Base-by-base conservation (phyloP, 495 filamentous ascomycete species). In the Aspergillus saccharolyticus region DNA sequence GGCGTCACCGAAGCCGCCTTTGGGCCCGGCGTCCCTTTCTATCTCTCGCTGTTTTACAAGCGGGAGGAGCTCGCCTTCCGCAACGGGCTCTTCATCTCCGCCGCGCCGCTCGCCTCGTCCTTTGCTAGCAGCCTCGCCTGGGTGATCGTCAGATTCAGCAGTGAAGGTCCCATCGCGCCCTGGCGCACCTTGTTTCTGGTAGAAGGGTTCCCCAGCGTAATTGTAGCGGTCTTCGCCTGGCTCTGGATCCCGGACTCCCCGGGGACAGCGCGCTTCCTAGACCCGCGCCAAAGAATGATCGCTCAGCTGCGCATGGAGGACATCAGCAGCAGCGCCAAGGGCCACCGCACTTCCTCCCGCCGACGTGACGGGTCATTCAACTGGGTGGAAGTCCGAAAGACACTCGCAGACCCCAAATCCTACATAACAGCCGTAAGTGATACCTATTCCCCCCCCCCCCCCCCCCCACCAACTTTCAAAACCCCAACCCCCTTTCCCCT, bases 51-150 rank as follows among this genome's bases (percentile, higher is more conserved):
- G 47, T 86, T 86, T 66, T 86, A 81, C 67, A 78, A 70, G 24
- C 73, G 80, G 19, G 75, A 85, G 44, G 83, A 86, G 53, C 74
- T 86, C n/a, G 83, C 83, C 1, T 78, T 82, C 57, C 74, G 83
- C 21, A 83, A 78, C 43, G 83, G 82, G 22, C 68, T 85, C 1
- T 84, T 85, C 66, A 80, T 86, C 59, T 84, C 83, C 4, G 83
- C 83, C 0, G 83, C 83, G 4, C 83, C 83, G 0, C 61, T 86
- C 33, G 83, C 83, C 18, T 83, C 79, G 5, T 86, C 85, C 7
- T 92, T 92, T 63, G 86, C 87, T 12, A 87, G 88, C 6, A 77
- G 73, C 58, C 70, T 86, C 10, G 83, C 83, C 17, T 86, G 80
- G 79, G 48, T 77, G 30, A 83, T 85, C 46, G 77, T 81, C 54